Evolutionary conservation across 208 protist genomes (phyloP), one percentile per base, ranked within the genome.

Genomic region (Leishmania aethiopica): DNA sequence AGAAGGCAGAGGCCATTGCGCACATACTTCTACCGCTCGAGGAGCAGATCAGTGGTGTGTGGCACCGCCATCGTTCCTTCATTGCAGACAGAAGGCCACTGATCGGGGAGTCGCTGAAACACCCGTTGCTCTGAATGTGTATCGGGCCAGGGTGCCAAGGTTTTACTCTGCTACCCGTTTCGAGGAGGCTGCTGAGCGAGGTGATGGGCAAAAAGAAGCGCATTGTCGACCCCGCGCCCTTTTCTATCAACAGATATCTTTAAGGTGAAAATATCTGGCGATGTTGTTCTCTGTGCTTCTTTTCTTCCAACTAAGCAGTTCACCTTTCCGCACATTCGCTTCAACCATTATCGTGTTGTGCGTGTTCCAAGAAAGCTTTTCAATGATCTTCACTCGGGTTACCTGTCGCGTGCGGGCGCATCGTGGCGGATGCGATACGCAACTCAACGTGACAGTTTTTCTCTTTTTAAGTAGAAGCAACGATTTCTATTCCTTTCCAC

Each of bases 61-160:
- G 78, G 83, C 79, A 83, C 40, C 80, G 82, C 19, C 80, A 85
- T 67, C 83, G 80, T n/a, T 81, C 83, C 5, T 80, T 78, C 28
- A 57, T 81, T n/a, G 49, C 80, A 42, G 82, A 89, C 57, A 89
- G 84, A 83, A 80, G 86, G 51, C 86, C 80, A 19, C 72, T 89
- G 42, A 89, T 89, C 7, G 82, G 86, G 17, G 76, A 85, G 32
- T 81, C 80, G 32, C 81, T 73, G 19, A 71, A 79, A 10, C 78
- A 83, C 2, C 59, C 53, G 4, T 77, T 80, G 0, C 40, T 89
- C 60, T 89, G 83, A 77, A 81, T 85, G 40, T 85, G 80, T 47
- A 69, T 89, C 62, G 79, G 78, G 4, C 84, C 84, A 35, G 84
- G 70, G 13, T 81, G 79, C 78, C 78, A 74, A 51, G 73, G 81